These are phyloP conservation scores for Sporothrix luriei DNA, from an alignment of 2,329 filamentous ascomycete species.

Conservation along the genomic window DNA sequence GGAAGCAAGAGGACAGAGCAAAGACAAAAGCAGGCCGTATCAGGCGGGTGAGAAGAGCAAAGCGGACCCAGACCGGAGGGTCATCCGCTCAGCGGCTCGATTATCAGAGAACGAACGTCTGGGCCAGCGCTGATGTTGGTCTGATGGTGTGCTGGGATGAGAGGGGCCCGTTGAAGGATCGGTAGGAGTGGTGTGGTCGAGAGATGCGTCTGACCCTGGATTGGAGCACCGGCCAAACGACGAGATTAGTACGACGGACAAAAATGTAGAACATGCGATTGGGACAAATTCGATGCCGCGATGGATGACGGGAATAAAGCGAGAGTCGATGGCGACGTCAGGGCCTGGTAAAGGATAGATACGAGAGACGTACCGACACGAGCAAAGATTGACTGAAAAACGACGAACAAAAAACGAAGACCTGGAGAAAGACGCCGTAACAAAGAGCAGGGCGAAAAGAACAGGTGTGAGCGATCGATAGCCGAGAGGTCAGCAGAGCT, in stretches of 20 bases:
- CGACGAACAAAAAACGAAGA: background rate
- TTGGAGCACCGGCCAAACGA: background rate
- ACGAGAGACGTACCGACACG: conserved; percentile 12
- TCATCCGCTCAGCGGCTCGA: background rate
- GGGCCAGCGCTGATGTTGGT: background rate
- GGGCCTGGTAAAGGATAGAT: background rate
- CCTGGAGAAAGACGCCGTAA: conserved; percentile 1
- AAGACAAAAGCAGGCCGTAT: background rate
- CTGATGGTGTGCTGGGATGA: conserved; percentile 8
- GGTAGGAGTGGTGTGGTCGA: conserved; percentile 12
- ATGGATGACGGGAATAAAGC: background rate
- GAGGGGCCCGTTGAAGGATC: background rate
- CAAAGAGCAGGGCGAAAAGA: conserved; percentile 13
- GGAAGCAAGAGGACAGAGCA: background rate
- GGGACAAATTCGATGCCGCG: background rate
- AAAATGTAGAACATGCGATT: background rate
- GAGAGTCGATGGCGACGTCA: background rate
- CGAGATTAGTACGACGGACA: background rate
- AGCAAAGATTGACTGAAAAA: background rate
- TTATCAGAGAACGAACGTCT: background rate
- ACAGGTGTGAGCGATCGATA: conserved; percentile 21
- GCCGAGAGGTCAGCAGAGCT: conserved; percentile 16
- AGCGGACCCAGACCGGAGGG: background rate
- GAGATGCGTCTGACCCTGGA: background rate
- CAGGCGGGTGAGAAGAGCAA: conserved; percentile 3